Conservation (phyloP, 805 yeast species). For the Hanseniaspora lindneri region DNA sequence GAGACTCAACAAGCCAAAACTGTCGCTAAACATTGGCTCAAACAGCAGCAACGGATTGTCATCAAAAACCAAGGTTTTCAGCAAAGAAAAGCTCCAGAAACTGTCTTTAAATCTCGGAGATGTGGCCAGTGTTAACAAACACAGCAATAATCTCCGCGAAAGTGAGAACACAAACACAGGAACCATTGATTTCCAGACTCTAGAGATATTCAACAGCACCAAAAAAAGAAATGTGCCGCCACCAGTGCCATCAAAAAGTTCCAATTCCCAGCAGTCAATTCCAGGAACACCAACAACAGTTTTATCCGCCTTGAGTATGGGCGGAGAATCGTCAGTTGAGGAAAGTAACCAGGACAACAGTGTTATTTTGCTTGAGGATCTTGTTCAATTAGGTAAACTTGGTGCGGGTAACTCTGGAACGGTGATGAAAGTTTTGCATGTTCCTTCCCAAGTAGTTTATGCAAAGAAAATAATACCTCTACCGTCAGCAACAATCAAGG, state of each 20-base stretch:
- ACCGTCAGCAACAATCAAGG: conserved; percentile 27
- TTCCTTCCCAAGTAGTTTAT: conserved; percentile 78
- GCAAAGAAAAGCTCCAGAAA: no score
- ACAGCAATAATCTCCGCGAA: neutral
- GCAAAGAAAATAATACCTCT: conserved; percentile 82
- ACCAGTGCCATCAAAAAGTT: neutral
- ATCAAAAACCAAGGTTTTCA: no score
- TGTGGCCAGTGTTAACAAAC: neutral
- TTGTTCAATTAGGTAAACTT: conserved; percentile 60
- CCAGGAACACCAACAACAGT: conserved; percentile 10
- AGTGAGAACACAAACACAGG: conserved; percentile 1
- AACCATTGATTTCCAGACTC: conserved; percentile 8
- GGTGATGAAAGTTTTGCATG: conserved; percentile 76
- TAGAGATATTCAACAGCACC: conserved; percentile 6
- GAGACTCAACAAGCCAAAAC: conserved; percentile 13
- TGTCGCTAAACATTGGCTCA: neutral
- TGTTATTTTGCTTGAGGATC: conserved; percentile 39
- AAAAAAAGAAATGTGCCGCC: neutral
- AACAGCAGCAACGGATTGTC: no score
- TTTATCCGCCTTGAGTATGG: neutral
- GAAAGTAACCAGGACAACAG: neutral
- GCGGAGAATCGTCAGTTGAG: neutral
- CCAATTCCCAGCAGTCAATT: neutral
- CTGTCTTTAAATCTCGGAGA: neutral
- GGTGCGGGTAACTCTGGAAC: conserved; percentile 95